These are phyloP conservation scores for Amanita exitialis DNA, from an alignment of 768 basidiomycete genomes.

Conservation along the genomic window DNA sequence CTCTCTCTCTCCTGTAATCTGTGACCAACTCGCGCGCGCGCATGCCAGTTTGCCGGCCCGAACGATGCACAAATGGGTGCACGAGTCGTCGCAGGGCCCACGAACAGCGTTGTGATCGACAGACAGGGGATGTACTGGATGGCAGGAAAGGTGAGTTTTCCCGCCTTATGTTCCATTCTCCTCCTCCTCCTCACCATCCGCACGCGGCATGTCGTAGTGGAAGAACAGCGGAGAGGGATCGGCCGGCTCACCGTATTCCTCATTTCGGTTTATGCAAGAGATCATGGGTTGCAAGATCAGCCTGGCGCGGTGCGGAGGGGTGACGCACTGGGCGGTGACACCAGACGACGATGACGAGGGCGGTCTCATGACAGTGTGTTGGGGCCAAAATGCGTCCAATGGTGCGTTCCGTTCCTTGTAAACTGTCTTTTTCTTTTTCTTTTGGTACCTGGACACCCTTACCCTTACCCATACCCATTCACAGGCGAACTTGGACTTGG, in stretches of 20 bases:
- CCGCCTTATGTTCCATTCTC: slow-evolving; percentile 2
- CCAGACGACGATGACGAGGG: slow-evolving; percentile 75
- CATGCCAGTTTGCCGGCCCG: slow-evolving; percentile 58
- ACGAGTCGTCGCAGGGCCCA: slow-evolving; percentile 67
- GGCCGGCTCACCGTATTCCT: slow-evolving; percentile 80
- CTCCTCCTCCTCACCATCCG: not conserved
- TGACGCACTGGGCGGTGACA: slow-evolving; percentile 77
- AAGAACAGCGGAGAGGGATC: slow-evolving; percentile 94
- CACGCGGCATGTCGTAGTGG: slow-evolving; percentile 42
- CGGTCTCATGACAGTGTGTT: slow-evolving; percentile 74
- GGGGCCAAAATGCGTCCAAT: slow-evolving; percentile 83
- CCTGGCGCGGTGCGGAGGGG: slow-evolving; percentile 68
- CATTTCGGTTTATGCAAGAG: slow-evolving; percentile 81
- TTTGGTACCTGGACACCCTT: too few relatives aligned
- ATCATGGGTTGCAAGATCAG: slow-evolving; percentile 80
- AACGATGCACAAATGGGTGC: slow-evolving; percentile 55
- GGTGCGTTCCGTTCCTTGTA: slow-evolving; percentile 20
- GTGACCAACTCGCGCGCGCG: not conserved
- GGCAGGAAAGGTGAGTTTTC: slow-evolving; percentile 57
- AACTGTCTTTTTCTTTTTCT: too few relatives aligned
- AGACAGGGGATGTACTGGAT: slow-evolving; percentile 81
- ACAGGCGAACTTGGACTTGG: slow-evolving; percentile 76
- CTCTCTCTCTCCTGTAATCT: too few relatives aligned
- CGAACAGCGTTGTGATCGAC: slow-evolving; percentile 79
- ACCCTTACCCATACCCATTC: too few relatives aligned